phyloP scores from a whole-genome alignment of 1,139 yeast genomes.

The Pneumocystis jirovecii region DNA sequence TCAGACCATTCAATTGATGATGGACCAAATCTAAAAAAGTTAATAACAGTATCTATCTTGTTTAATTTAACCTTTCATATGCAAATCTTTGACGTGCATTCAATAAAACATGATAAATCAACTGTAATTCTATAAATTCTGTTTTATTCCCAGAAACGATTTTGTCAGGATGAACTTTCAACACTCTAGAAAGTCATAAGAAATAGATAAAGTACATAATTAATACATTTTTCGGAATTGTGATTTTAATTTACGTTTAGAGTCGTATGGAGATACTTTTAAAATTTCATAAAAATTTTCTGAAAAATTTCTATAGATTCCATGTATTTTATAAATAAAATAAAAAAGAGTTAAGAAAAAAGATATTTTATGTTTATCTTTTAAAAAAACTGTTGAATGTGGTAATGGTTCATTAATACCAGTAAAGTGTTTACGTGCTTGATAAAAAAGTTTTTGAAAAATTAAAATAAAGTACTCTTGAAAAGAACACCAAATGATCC shows the following conservation, averaged over 20 bases:
- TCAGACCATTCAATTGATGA: constrained; percentile 11
- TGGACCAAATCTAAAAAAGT: constrained; percentile 14
- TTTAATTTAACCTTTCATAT: constrained; percentile 22
- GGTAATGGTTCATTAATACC: background rate
- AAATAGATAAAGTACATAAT: background rate
- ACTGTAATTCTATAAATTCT: constrained; percentile 18
- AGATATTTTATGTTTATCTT: background rate
- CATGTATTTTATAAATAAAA: background rate
- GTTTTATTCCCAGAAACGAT: constrained; percentile 11
- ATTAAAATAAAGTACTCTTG: background rate
- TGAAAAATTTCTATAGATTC: background rate
- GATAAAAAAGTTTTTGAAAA: background rate
- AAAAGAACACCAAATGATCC: background rate
- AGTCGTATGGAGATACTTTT: constrained; percentile 10
- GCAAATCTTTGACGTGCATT: constrained; percentile 19
- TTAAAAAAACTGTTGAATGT: background rate
- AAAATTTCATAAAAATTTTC: constrained; percentile 14
- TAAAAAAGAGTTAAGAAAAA: background rate
- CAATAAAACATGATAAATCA: constrained; percentile 21
- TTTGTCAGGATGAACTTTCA: constrained; percentile 26
- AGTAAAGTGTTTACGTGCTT: background rate
- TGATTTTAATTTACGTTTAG: constrained; percentile 14
- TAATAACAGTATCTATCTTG: background rate
- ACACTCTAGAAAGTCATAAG: background rate
- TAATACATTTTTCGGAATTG: constrained; percentile 19